Base-by-base conservation (phyloP, 345 rosid species). In the Kernera saxatilis region DNA sequence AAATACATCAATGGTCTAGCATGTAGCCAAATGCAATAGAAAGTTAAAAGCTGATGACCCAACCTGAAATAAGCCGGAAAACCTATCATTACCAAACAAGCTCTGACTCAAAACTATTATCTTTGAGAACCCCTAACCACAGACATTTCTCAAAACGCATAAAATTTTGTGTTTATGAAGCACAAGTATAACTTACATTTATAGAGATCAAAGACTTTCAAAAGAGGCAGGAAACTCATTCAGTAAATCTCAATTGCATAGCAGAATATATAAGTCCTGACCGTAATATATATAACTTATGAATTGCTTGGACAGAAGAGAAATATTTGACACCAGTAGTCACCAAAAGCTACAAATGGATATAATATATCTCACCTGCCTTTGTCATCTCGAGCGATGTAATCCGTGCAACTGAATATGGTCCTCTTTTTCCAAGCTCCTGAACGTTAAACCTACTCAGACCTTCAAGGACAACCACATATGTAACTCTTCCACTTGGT, bases 401-500 rank as follows among this genome's bases (percentile, higher is more conserved):
- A 77, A 94, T 84, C 61, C 89, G 79, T 30, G 98, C 99, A 77
- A 88, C 85, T 73, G 88, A 89, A 71, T 94, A 91, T 22, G 86
- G 84, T 61, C 99, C 99, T 78, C 93, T 84, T 62, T 89, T 91
- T 64, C 90, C 90, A 75, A 89, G 91, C 76, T 94, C 99, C 66
- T 91, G 93, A 65, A 94, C 95, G 61, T 82, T 91, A 82, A 94
- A 94, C 70, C 99, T 84, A 82, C 97, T 86, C 74, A 94, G 76
- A 56, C 99, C 99, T 85, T 94, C 99, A 43, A 94, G 99, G 50
- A 94, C 96, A 63, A 94, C 99, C 64, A 87, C 89, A 79, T 94
- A 94, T 0, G 99, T 94, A 59, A 94, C 96, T 80, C 97, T 89
- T 73, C 99, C 99, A 78, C 99, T 94, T 8, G 99, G 99, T 79